Evolutionary conservation across 768 basidiomycete species (phyloP).

Genomic region (Psilocybe cubensis): DNA sequence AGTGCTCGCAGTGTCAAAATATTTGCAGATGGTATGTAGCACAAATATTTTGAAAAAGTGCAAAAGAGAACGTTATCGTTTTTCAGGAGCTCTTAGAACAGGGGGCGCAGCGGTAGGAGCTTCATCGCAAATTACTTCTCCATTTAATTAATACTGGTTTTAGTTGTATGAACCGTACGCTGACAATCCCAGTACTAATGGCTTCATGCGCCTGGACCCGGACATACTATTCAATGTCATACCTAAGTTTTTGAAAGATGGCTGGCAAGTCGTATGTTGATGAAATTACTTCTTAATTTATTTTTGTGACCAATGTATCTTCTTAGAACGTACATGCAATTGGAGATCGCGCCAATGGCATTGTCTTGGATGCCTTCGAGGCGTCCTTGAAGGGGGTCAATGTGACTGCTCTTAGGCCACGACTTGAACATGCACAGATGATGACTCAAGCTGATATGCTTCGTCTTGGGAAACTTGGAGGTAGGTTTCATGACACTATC

Average conservation of each 20-base stretch:
- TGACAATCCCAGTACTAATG: constrained; percentile 75
- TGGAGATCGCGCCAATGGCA: constrained; percentile 85
- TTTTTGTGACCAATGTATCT: background rate
- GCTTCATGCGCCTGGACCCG: constrained; percentile 75
- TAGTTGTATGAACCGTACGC: constrained; percentile 83
- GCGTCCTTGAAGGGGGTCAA: constrained; percentile 60
- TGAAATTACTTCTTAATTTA: background rate
- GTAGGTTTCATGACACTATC: constrained; percentile 42
- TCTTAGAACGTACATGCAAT: constrained; percentile 84
- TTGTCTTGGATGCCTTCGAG: constrained; percentile 86
- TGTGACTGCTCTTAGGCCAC: constrained; percentile 68
- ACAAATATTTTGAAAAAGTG: background rate
- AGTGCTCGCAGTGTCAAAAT: constrained; percentile 79
- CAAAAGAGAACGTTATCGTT: background rate
- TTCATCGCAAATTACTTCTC: background rate
- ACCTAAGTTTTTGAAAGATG: constrained; percentile 72
- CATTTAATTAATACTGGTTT: background rate
- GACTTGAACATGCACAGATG: constrained; percentile 93
- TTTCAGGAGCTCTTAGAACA: constrained; percentile 79
- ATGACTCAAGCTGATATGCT: constrained; percentile 75
- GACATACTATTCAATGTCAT: constrained; percentile 66
- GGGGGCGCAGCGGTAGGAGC: constrained; percentile 81
- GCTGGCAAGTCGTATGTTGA: constrained; percentile 84
- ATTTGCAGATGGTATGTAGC: constrained; percentile 65
- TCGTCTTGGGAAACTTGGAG: constrained; percentile 78